Evolutionary conservation across 441 rosid species (phyloP).

Genomic region (Croton setiger): DNA sequence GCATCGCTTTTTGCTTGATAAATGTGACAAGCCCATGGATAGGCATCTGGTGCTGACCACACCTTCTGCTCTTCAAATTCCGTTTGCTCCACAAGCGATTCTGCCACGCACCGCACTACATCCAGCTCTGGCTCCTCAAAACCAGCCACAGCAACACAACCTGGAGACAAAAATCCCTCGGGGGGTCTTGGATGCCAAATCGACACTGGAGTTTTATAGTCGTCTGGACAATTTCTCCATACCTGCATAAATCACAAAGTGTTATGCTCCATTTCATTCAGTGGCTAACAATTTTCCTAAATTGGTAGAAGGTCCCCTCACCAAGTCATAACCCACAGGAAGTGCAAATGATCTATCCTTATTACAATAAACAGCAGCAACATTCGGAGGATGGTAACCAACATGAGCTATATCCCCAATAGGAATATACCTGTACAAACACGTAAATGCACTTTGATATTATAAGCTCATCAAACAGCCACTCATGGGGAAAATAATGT

Average conservation of each 20-base stretch:
- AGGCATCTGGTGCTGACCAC: conserved; percentile 83
- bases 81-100: conserved; percentile 63
- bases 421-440: conserved; percentile 56
- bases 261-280: background rate
- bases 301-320: conserved; percentile 31
- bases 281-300: background rate
- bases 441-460: background rate
- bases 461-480: background rate
- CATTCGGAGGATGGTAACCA: conserved; percentile 86
- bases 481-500: too few species aligned
- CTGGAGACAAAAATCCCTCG: conserved; percentile 70
- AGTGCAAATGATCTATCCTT: conserved; percentile 47
- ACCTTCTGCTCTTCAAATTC: conserved; percentile 87
- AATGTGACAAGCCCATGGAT: conserved; percentile 91
- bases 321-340: conserved; percentile 94
- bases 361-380: conserved; percentile 79
- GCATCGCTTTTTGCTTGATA: conserved; percentile 90
- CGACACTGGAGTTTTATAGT: conserved; percentile 65
- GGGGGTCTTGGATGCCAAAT: conserved; percentile 98
- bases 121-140: conserved; percentile 67
- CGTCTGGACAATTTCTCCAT: conserved; percentile 92
- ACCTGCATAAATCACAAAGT: conserved; percentile 42
- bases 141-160: conserved; percentile 67
- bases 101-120: conserved; percentile 61
- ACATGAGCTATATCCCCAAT: conserved; percentile 87